Conservation (phyloP, 306 rosid genomes). For the Begonia loranthoides region DNA sequence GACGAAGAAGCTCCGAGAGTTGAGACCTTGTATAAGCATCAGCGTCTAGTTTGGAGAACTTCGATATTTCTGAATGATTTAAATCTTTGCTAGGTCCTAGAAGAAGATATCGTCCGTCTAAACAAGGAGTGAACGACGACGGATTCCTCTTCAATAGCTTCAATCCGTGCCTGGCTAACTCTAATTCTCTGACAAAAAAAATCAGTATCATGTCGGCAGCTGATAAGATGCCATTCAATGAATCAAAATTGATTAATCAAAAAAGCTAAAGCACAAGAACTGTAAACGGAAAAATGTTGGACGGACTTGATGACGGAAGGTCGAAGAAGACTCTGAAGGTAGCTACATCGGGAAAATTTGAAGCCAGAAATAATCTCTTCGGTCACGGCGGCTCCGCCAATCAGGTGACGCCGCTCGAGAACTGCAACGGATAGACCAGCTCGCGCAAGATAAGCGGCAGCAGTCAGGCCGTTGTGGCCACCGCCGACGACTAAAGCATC, state of each 20-base stretch:
- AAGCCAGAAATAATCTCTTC: slow-evolving; percentile 80
- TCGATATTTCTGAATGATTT: slow-evolving; percentile 66
- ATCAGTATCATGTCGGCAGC: no score
- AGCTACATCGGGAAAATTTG: slow-evolving; percentile 91
- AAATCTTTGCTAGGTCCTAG: slow-evolving; percentile 53
- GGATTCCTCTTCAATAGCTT: slow-evolving; percentile 73
- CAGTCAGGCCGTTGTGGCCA: slow-evolving; percentile 90
- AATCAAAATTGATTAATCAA: neutral
- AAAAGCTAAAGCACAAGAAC: neutral
- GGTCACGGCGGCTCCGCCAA: slow-evolving; percentile 89
- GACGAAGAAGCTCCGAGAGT: neutral
- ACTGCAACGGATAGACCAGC: slow-evolving; percentile 81
- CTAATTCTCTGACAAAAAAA: slow-evolving; percentile 36
- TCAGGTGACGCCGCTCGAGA: slow-evolving; percentile 80
- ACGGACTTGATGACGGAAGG: slow-evolving; percentile 56
- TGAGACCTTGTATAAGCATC: slow-evolving; percentile 64
- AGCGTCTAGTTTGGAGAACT: slow-evolving; percentile 68
- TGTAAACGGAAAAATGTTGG: neutral
- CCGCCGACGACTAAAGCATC: slow-evolving; percentile 86
- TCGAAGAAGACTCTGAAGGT: slow-evolving; percentile 87
- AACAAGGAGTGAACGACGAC: slow-evolving; percentile 85
- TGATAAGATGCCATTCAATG: neutral
- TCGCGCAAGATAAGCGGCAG: slow-evolving; percentile 86
- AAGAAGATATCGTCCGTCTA: slow-evolving; percentile 81
- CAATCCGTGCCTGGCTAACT: slow-evolving; percentile 67